These are phyloP conservation scores for Lactifluus subvellereus DNA, from an alignment of 768 basidiomycete genomes.

Conservation along the genomic window DNA sequence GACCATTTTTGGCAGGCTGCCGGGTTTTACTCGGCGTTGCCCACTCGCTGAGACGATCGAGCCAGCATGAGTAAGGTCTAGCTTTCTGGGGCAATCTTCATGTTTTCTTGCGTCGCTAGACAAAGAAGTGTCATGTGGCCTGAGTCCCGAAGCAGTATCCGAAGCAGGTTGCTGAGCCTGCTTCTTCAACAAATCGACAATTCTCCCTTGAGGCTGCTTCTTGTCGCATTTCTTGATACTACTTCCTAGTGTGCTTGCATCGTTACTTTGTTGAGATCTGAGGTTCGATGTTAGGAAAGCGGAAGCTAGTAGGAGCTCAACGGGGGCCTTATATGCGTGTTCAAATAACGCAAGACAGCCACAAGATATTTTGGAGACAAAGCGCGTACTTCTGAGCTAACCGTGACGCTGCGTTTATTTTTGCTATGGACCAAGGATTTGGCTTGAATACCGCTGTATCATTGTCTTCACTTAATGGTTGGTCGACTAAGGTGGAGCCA, in stretches of 20 bases:
- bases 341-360: not conserved
- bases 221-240: not conserved
- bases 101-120: not conserved
- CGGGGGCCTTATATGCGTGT: slow-evolving; percentile 2
- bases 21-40: not conserved
- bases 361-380: not conserved
- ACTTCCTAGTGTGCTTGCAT: not conserved
- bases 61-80: not conserved
- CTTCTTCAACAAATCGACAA: slow-evolving; percentile 44
- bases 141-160: slow-evolving; percentile 4
- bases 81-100: not conserved
- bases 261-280: not conserved
- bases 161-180: slow-evolving; percentile 31
- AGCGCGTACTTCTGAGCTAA: slow-evolving; percentile 19
- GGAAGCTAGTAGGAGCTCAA: not conserved
- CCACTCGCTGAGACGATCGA: not conserved
- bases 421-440: slow-evolving; percentile 78
- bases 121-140: slow-evolving; percentile 1
- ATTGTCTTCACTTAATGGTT: slow-evolving; percentile 45
- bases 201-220: slow-evolving; percentile 30
- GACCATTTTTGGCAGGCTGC: not conserved
- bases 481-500: slow-evolving; percentile 17
- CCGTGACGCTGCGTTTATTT: slow-evolving; percentile 65
- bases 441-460: slow-evolving; percentile 54
- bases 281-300: not conserved